phyloP scores from a whole-genome alignment of 2,329 filamentous ascomycete genomes.

The Neodidymelliopsis sp. region DNA sequence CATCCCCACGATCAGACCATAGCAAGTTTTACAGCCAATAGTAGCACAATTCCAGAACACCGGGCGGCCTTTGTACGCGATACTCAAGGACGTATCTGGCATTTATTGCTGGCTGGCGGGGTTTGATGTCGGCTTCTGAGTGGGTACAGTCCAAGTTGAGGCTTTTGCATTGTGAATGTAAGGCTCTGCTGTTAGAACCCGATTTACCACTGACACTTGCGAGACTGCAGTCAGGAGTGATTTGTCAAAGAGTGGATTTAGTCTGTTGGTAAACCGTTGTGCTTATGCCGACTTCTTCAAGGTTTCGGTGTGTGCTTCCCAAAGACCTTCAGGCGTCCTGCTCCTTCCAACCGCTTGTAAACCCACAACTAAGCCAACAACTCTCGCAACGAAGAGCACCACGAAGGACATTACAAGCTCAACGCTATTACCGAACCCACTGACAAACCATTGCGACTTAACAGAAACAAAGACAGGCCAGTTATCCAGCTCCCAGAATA shows the following conservation, averaged over 20 bases:
- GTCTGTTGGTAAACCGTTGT: too few relatives aligned
- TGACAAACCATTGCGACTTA: background rate
- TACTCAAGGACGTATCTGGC: background rate
- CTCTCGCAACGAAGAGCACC: constrained; percentile 4
- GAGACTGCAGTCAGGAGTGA: too few relatives aligned
- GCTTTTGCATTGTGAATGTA: too few relatives aligned
- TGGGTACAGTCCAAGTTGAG: too few relatives aligned
- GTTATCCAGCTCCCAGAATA: constrained; percentile 45
- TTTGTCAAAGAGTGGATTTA: too few relatives aligned
- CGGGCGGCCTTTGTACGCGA: constrained; percentile 11
- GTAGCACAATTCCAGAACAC: background rate
- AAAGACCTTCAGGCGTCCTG: constrained; percentile 20
- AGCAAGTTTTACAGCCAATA: background rate
- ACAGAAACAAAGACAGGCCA: constrained; percentile 38
- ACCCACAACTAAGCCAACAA: constrained; percentile 1
- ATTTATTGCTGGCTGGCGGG: background rate
- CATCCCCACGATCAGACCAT: background rate
- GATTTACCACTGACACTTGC: too few relatives aligned
- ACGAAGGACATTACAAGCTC: constrained; percentile 14
- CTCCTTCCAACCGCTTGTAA: constrained; percentile 11
- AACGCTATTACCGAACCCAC: background rate
- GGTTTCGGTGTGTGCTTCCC: constrained; percentile 18
- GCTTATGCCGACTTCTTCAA: too few relatives aligned
- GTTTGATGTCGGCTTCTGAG: background rate
- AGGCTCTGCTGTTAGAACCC: too few relatives aligned